Evolutionary conservation across 768 basidiomycete species (phyloP).

Genomic region (Cyathus striatus): DNA sequence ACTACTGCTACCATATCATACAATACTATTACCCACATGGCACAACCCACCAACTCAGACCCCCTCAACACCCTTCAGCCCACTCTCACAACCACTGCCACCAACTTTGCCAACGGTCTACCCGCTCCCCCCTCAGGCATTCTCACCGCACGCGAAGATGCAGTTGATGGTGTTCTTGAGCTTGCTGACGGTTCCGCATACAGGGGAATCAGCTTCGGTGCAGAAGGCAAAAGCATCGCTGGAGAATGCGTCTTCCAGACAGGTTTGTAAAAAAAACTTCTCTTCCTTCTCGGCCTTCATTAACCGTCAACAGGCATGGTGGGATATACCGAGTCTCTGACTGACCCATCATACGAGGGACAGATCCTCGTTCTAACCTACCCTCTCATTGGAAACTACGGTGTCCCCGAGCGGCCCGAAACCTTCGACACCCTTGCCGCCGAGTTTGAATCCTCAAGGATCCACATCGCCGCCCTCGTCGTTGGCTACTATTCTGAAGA

Average conservation of each 20-base stretch:
- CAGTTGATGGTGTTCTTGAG: conserved; percentile 72
- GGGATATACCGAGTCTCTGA: conserved; percentile 96
- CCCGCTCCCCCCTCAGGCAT: conserved; percentile 33
- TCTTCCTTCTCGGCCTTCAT: conserved; percentile 8
- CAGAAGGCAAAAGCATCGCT: conserved; percentile 82
- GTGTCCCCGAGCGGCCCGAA: conserved; percentile 72
- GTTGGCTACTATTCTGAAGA: conserved; percentile 93
- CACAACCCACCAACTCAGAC: conserved; percentile 4
- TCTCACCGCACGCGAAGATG: conserved; percentile 21
- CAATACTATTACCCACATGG: neutral
- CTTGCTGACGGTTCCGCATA: conserved; percentile 86
- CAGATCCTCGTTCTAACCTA: conserved; percentile 98
- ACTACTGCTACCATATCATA: conserved; percentile 6
- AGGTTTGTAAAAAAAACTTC: conserved; percentile 49
- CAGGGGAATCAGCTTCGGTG: conserved; percentile 91
- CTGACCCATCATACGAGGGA: conserved; percentile 97
- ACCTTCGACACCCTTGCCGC: conserved; percentile 52
- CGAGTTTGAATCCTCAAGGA: conserved; percentile 92
- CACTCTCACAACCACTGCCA: conserved; percentile 44
- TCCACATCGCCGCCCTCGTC: conserved; percentile 88
- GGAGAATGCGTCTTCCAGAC: conserved; percentile 99
- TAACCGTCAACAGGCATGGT: conserved; percentile 99
- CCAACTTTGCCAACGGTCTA: conserved; percentile 21
- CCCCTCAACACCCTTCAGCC: conserved; percentile 14
- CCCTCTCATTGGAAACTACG: conserved; percentile 96